Conservation (phyloP, 202 grass and related monocot species). For the Digitaria exilis region DNA sequence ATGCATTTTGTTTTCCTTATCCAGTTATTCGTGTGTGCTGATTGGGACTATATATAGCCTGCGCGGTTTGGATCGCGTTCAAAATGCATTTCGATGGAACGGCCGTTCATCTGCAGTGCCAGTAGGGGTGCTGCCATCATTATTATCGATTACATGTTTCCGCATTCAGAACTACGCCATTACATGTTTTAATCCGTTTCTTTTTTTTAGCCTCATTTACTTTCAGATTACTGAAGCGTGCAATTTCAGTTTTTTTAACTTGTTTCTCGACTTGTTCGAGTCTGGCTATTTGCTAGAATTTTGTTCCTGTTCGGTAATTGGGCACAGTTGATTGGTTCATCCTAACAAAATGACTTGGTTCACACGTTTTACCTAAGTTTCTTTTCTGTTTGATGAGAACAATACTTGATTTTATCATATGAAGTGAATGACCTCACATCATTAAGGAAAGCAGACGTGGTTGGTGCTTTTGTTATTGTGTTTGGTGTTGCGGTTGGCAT, state of each 20-base stretch:
- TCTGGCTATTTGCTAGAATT: background rate
- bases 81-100: background rate
- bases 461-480: constrained; percentile 41
- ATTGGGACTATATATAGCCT: background rate
- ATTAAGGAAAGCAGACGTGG: constrained; percentile 1
- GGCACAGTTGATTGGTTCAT: background rate
- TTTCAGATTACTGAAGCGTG: background rate
- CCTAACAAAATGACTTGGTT: constrained; percentile 3
- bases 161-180: background rate
- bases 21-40: background rate
- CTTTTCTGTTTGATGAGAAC: background rate
- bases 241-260: background rate
- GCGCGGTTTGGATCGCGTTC: background rate
- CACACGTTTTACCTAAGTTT: background rate
- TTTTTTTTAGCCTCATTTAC: background rate
- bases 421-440: background rate
- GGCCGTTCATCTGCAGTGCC: background rate
- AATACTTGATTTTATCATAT: constrained; percentile 1
- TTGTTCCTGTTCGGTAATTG: background rate
- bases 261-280: background rate
- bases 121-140: background rate
- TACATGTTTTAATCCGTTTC: background rate
- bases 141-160: background rate
- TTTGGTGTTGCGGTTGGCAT: constrained; percentile 41
- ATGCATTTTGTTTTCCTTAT: background rate